Percentiles rank a stretch among this genome's conserved stretches.
These are phyloP conservation scores for Glebionis coronaria DNA, from an alignment of 129 eudicot species.

Conservation along the genomic window DNA sequence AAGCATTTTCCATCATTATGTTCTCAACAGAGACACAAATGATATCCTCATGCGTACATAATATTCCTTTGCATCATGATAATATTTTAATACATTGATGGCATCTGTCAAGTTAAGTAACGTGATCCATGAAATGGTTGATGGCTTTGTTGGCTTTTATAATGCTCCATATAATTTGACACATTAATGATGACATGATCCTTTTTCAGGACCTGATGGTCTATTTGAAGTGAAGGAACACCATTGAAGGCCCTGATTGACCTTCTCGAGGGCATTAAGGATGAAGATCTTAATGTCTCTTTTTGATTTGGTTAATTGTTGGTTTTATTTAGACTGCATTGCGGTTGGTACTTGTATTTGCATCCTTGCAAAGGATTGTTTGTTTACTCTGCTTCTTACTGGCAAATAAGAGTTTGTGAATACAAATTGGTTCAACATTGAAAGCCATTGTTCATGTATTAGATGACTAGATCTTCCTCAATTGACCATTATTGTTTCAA, in stretches of 20 bases:
- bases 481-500: background rate
- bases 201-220: constrained; percentile 44
- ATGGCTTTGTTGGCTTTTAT: background rate
- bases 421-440: constrained; percentile 21
- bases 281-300: constrained; percentile 18
- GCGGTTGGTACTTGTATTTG: constrained; percentile 26
- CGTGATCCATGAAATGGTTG: no score
- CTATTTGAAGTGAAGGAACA: constrained; percentile 70
- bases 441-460: background rate
- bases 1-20: background rate
- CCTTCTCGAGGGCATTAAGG: constrained; percentile 5
- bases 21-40: background rate
- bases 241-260: constrained; percentile 36
- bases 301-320: constrained; percentile 9
- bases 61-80: background rate
- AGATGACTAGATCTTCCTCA: background rate
- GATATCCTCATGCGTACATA: background rate
- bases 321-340: constrained; percentile 15
- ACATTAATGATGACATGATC: background rate
- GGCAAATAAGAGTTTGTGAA: constrained; percentile 29
- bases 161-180: background rate
- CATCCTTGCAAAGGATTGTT: constrained; percentile 22
- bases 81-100: no score
- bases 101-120: background rate
- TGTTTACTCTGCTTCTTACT: constrained; percentile 13